Evolutionary conservation across 805 yeast genomes (phyloP).

Genomic region (Candida silvicultrix): DNA sequence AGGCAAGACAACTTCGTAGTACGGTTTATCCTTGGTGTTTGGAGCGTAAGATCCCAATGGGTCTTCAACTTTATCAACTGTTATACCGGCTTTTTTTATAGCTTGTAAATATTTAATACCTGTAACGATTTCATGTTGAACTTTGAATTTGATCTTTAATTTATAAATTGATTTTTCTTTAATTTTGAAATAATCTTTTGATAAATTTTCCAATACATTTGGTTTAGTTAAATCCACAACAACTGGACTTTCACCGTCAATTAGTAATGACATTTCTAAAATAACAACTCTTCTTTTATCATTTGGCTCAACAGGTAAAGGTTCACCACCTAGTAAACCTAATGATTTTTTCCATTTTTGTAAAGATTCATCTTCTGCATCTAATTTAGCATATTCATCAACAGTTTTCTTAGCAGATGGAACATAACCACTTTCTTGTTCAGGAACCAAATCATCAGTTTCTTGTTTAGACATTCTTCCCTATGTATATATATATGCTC

Average conservation of each 20-base stretch:
- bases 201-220: constrained; percentile 48
- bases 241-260: constrained; percentile 67
- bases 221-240: constrained; percentile 61
- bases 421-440: constrained; percentile 54
- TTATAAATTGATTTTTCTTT: constrained; percentile 75
- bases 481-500: neutral
- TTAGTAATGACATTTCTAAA: constrained; percentile 62
- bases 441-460: constrained; percentile 56
- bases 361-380: constrained; percentile 85
- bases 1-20: constrained; percentile 53
- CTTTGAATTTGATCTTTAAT: constrained; percentile 67
- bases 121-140: constrained; percentile 87
- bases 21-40: constrained; percentile 73
- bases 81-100: constrained; percentile 81
- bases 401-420: constrained; percentile 62
- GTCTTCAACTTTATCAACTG: constrained; percentile 81
- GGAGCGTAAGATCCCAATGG: constrained; percentile 92
- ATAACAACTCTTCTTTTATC: constrained; percentile 72
- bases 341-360: constrained; percentile 89
- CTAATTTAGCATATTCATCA: constrained; percentile 75
- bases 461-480: neutral
- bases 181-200: constrained; percentile 64
- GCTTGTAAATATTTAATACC: constrained; percentile 83
- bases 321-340: constrained; percentile 59
- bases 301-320: constrained; percentile 61